phyloP scores from a whole-genome alignment of 768 basidiomycete genomes.

The Psilocybe subaeruginosa region DNA sequence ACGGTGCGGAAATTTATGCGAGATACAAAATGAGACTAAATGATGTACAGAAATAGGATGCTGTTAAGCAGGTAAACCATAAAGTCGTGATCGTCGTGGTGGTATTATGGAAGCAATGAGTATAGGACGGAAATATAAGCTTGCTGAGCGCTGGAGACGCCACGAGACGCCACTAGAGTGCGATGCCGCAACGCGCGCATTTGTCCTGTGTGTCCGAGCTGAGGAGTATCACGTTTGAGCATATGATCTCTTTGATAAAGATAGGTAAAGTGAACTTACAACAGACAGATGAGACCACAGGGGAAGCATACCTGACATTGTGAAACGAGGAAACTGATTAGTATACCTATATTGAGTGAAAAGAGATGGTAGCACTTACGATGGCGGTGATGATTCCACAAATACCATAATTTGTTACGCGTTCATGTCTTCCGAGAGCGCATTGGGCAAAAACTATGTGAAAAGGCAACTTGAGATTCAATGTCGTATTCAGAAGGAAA shows the following conservation, averaged over 20 bases:
- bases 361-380: slow-evolving; percentile 16
- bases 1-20: too few relatives aligned
- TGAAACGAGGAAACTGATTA: background rate
- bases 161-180: background rate
- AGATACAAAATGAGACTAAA: too few relatives aligned
- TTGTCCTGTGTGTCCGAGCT: slow-evolving; percentile 15
- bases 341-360: background rate
- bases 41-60: too few relatives aligned
- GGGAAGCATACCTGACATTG: slow-evolving; percentile 25
- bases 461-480: background rate
- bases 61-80: too few relatives aligned
- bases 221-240: background rate
- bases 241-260: background rate
- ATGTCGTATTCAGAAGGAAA: background rate
- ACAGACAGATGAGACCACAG: slow-evolving; percentile 25
- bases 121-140: too few relatives aligned
- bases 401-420: slow-evolving; percentile 24
- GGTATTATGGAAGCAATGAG: too few relatives aligned
- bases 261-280: slow-evolving; percentile 6
- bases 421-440: slow-evolving; percentile 24
- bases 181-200: slow-evolving; percentile 16
- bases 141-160: background rate
- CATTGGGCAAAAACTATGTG: slow-evolving; percentile 23
- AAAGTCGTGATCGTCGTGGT: too few relatives aligned
- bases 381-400: slow-evolving; percentile 29